Evolutionary conservation across 2,329 filamentous ascomycete genomes (phyloP).

Genomic region (Aspergillus terreus): DNA sequence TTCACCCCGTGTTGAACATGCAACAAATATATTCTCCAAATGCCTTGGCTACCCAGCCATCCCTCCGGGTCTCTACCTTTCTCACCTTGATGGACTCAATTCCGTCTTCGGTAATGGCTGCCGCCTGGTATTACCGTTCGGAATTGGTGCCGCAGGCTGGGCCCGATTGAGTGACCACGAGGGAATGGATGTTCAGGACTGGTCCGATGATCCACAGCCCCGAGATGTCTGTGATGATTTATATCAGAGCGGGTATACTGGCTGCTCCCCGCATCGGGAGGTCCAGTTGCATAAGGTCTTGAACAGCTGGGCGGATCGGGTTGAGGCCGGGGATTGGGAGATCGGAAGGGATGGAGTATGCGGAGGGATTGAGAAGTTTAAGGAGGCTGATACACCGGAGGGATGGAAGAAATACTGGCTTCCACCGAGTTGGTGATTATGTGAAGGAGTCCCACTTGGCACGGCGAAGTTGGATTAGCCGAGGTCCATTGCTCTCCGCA

Average conservation of each 20-base stretch:
- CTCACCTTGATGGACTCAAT: background rate
- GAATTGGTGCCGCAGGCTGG: background rate
- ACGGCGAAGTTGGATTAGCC: no score
- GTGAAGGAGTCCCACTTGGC: background rate
- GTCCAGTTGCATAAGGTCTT: slow-evolving; percentile 6
- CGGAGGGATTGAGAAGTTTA: slow-evolving; percentile 4
- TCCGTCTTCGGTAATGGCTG: slow-evolving; percentile 1
- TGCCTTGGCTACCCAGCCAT: background rate
- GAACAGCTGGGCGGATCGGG: background rate
- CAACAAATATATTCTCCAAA: background rate
- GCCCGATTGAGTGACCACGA: background rate
- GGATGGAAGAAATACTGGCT: slow-evolving; percentile 9
- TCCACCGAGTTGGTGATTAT: background rate
- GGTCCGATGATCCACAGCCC: background rate
- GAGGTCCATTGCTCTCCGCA: no score
- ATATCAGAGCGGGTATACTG: slow-evolving; percentile 1
- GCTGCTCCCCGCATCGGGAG: background rate
- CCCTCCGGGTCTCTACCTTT: slow-evolving; percentile 1
- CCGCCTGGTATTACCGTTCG: background rate
- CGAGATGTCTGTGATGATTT: background rate
- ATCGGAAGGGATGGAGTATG: slow-evolving; percentile 4
- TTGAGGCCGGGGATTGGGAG: slow-evolving; percentile 3
- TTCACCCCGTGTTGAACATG: background rate
- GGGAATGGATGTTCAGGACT: background rate
- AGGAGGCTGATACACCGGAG: slow-evolving; percentile 4